Evolutionary conservation across 257 asterid genomes (phyloP), one percentile per base, ranked within the genome.

Genomic region (Petrea volubilis): DNA sequence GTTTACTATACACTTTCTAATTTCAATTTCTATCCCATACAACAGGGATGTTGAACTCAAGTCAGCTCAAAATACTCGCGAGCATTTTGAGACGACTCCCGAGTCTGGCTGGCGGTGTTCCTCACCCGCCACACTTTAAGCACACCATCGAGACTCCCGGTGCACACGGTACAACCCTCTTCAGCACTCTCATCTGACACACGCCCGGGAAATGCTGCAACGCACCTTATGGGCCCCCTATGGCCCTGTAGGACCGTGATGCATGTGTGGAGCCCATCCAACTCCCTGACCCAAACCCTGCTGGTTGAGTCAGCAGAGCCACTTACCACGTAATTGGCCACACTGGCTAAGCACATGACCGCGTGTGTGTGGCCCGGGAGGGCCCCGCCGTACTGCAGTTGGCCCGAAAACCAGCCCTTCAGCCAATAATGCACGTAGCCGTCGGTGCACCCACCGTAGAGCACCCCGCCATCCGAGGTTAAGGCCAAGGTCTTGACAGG

Each of bases 341-440:
- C 82, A 38, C 62, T 86, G 40, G 96, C 77, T 20, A 93, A 59
- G 68, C 97, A 87, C 98, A 93, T 75, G 10, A 93, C 95, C 0
- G 97, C 89, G 28, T 93, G 97, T 0, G 95, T 93, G 83, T 93
- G 98, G 0, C 98, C 98, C 21, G 85, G 77, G 28, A 93, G 82
- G 2, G 96, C 90, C n/a, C 95, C 97, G 7, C 97, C 98, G 60
- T 93, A 91, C 40, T 91, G 96, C 41, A 91, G 51, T 56, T 93
- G 98, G 7, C 98, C 96, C 1, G 96, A 91, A 55, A 91, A 87
- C 98, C 96, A 91, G 10, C 91, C 96, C 73, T 86, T 89, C 0
- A 87, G 72, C 98, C 97, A 93, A 64, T 87, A 93, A 44, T 93
- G 97, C 3, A 93, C 79, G 76, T 93, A 93, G 23, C 98, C 98